Base-by-base conservation (phyloP, 441 rosid genomes). In the Brassica hybrid region DNA sequence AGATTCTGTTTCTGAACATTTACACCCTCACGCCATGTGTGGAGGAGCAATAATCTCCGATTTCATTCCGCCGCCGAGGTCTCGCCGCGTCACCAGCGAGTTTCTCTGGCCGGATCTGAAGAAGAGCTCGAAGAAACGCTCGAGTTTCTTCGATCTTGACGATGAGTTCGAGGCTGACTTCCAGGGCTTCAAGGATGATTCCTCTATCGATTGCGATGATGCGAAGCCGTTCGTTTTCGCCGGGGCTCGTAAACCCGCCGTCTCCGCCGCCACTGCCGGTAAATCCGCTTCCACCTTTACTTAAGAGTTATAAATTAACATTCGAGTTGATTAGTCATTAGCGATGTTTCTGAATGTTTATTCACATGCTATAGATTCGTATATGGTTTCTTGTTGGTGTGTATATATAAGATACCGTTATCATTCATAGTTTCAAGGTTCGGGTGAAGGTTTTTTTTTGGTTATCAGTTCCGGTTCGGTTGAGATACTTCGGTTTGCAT, bases 41-140 rank as follows among this genome's bases (percentile, higher is more conserved):
- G 99, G 99, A 84, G 99, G 99, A 79, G 94, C 99, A 23, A 88
- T 93, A 60, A 95, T 95, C 80, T 87, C 98, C 76, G 97, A 84
- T 71, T 88, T 88, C 79, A 85, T 91, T 2, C 81, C 91, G 36
- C 85, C 91, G 34, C 30, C 85, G 25, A 80, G 81, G 65, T 73
- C 89, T 23, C 79, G 85, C 79, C 84, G 85, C n/a, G 80, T 87
- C 58, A 88, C 91, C 17, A 79, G 89, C 19, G 95, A 88, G 63
- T 83, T 76, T n/a, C 80, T 90, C 3, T 95, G 97, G 98, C 88
- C 93, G 69, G 89, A 86, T 85, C 92, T 84, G 81, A 88, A 85
- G 80, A 84, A 79, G 32, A 75, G 62, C 52, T 67, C 32, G 81
- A 81, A 84, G 60, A 88, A 87, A 76, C 79, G 80, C 23, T 75